These are phyloP conservation scores for Paraphaeosphaeria minitans DNA, from an alignment of 2,329 filamentous ascomycete genomes.

Conservation along the genomic window DNA sequence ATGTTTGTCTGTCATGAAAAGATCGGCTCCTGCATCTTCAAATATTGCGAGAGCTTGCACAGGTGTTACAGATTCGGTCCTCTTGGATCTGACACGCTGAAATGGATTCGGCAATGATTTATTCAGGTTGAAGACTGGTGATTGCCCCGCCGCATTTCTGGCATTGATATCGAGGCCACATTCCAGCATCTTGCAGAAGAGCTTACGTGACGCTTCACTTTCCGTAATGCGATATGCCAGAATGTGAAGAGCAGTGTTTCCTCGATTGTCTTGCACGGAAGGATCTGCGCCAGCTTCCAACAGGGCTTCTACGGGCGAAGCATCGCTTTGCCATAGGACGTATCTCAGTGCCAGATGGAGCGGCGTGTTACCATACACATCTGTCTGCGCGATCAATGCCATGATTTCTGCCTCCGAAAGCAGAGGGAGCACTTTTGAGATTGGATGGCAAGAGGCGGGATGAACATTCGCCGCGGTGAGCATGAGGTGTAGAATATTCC, in stretches of 20 bases:
- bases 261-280: slow-evolving; percentile 7
- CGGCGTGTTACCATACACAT: slow-evolving; percentile 16
- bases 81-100: too few species aligned
- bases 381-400: slow-evolving; percentile 12
- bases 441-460: not conserved
- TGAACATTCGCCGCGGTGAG: not conserved
- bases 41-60: slow-evolving; percentile 1
- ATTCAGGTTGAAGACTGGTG: slow-evolving; percentile 20
- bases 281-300: slow-evolving; percentile 16
- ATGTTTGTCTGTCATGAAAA: slow-evolving; percentile 5
- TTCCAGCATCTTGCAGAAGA: slow-evolving; percentile 13
- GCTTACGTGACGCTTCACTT: not conserved
- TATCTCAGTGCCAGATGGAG: slow-evolving; percentile 12
- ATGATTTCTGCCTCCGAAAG: not conserved
- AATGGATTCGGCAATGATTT: not conserved
- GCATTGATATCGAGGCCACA: slow-evolving; percentile 21
- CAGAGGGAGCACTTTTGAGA: not conserved
- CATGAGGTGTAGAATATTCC: slow-evolving; percentile 18
- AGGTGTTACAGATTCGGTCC: not conserved
- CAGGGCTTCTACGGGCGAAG: slow-evolving; percentile 6
- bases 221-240: slow-evolving; percentile 7
- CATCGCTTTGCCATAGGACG: slow-evolving; percentile 5
- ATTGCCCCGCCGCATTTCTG: slow-evolving; percentile 19
- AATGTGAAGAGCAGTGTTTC: slow-evolving; percentile 20
- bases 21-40: slow-evolving; percentile 14